Conservation (phyloP, 148 eudicot genomes). For the Arctostaphylos glauca region DNA sequence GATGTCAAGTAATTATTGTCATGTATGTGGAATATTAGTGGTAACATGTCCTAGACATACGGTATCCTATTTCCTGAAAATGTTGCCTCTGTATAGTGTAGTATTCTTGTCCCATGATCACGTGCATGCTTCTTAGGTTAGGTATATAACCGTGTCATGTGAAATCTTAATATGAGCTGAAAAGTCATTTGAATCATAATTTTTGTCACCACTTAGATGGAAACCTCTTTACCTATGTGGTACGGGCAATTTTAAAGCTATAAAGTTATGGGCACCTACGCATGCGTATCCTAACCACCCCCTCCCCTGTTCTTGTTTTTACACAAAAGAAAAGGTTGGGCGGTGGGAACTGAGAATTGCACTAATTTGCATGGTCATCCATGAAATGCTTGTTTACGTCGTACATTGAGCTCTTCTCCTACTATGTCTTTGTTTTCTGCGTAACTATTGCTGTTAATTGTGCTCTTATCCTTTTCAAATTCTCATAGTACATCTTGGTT, state of each 20-base stretch:
- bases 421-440: not conserved
- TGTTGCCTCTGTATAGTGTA: no score
- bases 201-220: not conserved
- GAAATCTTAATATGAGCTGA: not conserved
- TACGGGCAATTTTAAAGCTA: not conserved
- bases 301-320: not conserved
- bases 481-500: slow-evolving; percentile 8
- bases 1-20: no score
- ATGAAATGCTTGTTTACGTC: slow-evolving; percentile 12
- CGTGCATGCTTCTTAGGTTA: not conserved
- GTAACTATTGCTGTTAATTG: not conserved
- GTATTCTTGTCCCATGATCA: no score
- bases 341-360: no score
- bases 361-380: not conserved
- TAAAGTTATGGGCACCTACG: not conserved
- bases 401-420: not conserved
- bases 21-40: no score
- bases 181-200: not conserved
- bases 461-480: not conserved
- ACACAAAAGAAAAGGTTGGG: not conserved
- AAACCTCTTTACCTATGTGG: not conserved
- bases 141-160: not conserved
- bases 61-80: no score
- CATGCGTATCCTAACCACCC: not conserved
- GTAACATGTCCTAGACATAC: no score